Base-by-base conservation (phyloP, 208 protist genomes). In the Tritrichomonas musculus region DNA sequence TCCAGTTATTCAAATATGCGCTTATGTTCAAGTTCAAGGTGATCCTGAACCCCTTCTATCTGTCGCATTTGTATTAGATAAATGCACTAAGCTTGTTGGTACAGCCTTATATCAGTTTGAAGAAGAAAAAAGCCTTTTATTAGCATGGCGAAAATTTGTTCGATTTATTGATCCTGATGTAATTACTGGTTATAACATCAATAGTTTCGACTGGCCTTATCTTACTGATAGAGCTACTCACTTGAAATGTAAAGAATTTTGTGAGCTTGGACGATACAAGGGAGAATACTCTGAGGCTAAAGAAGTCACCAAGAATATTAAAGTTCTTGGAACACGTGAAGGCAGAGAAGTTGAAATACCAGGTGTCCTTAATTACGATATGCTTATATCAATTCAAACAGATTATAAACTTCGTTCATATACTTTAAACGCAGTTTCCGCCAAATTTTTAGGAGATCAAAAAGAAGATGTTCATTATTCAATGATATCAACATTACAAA, bases 381-480 rank as follows among this genome's bases (percentile, higher is more conserved):
- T 98, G 27, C 97, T 99, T 94, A 97, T 98, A 94, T 96, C 98
- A 17, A 98, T 99, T 73, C 97, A 99, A 95, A 96, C 97, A 8
- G 98, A 99, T 94, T 97, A 99, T 96, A 99, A 99, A 95, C 96
- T 99, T n/a, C 97, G 98, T 60, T 99, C 98, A 14, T 99, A 99
- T 96, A 98, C 98, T 11, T 96, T 99, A 66, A 99, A 99, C 95
- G 96, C 96, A 55, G 99, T 99, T 44, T 99, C 98, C 0, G 96
- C 98, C 93, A 95, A 99, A 92, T 99, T 99, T 94, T 96, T 99
- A 22, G 97, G 97, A 0, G 98, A 99, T 94, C 98, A 99, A 94
- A 99, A 99, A 95, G 99, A 99, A 95, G 99, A 99, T 94, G 98
- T 99, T 13, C 98, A 99, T 93, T 98, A 99, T 96, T 98, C 97